Base-by-base conservation (phyloP, 2,329 filamentous ascomycete species). In the Hansfordia pulvinata region DNA sequence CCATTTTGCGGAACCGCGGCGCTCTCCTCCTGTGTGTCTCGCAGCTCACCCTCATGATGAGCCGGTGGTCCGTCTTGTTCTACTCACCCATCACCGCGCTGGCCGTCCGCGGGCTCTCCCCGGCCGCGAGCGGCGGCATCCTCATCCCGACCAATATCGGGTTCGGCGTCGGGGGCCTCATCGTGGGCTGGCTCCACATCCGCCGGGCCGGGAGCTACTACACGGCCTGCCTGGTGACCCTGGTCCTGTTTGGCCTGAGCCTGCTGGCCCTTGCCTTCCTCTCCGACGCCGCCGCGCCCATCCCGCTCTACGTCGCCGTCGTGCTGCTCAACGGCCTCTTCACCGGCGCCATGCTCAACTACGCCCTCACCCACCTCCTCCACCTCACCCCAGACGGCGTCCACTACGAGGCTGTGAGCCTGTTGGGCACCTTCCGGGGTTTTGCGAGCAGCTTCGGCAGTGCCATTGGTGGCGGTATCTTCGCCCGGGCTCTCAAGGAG, bases 91-190 rank as follows among this genome's bases (percentile, higher is more conserved):
- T 84, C 22, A 86, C 83, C 40, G 77, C 81, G 18, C 71, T 90
- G 30, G 78, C 80, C 4, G 76, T 90, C 2, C 70, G 76, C 3
- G 69, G 69, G 29, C 78, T 78, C 56, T 53, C 64, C 1, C 76
- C 80, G 0, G 76, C 79, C 1, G 58, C 69, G 2, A 77, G 81
- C 3, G 84, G 83, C 3, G 65, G 77, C 4, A 76, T 88, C 19
- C 64, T 92, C 6, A 69, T 92, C 24, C 82, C 84, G 0, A 90
- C 83, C 1, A 92, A 92, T 48, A 46, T 71, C 5, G 84, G 82
- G 2, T 92, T 92, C 41, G 82, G 74, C 1, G 39, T 68, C 3
- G 84, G 83, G 14, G 80, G 82, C 0, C 52, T 92, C 0, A 36
- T 82, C 4, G 76, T 78, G 10, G 84, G 84, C 7, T 71, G 67